Evolutionary conservation across 768 basidiomycete species (phyloP), one percentile per base, ranked within the genome.

Genomic region (Lentinula lateritia): DNA sequence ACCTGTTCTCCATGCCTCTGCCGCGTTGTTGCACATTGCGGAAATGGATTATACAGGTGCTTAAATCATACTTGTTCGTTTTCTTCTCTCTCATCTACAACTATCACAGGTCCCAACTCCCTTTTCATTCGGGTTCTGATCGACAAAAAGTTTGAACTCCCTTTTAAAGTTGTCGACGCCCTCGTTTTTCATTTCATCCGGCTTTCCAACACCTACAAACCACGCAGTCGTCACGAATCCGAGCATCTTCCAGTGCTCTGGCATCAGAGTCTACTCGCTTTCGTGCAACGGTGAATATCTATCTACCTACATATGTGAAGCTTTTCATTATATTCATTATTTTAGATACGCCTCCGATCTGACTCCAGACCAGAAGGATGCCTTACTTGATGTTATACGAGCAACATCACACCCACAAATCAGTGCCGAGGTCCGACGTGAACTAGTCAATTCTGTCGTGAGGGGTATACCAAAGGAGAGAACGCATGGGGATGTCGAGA

Each of bases 131-230:
- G 97, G n/a, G 90, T 98, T 12, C 79, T 99, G 36, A 78, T 98
- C 53, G 97, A 99, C 78, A 99, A 99, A 76, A 99, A 99, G 72
- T 92, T 95, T 71, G 93, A 97, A 62, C 78, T 99, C 34, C 97
- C 97, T 0, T 99, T 95, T 81, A 96, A 98, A 76, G 96, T 97
- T 34, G 86, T 99, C 58, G 97, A 99, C 70, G 90, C 93, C 2
- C 85, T 99, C 62, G 95, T 98, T 13, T 96, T 97, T 80, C 97
- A 99, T 77, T 99, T 97, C 72, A 94, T 98, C 68, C 89, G 95
- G 28, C 86, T 98, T 46, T 94, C 95, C 23, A 96, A 97, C 72
- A 88, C 87, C 13, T 91, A 93, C 75, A 92, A 89, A 74, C 86
- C 85, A 48, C 85, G 80, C 60, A 78, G 76, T 18, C 79, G 84